Base-by-base conservation (phyloP, 805 yeast genomes). In the Blastobotrys americana region DNA sequence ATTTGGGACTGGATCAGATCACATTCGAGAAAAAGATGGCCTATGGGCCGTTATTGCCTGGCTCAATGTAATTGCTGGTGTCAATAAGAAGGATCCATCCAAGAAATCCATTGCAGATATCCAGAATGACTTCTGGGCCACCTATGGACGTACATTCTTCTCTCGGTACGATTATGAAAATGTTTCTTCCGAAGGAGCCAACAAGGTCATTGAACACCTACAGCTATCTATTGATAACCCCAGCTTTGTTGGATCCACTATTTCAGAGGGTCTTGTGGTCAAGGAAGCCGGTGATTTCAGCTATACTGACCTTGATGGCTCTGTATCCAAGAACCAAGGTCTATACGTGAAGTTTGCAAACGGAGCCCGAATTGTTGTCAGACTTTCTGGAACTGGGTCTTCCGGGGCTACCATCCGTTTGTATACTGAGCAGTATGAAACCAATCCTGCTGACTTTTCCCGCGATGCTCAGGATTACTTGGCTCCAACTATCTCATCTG, bases 21-120 rank as follows among this genome's bases (percentile, higher is more conserved):
- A 90, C 62, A 84, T 93, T 53, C 83, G 98, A 64, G 98, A 90
- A 66, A 90, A 90, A 66, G 98, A 90, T 67, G 98, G 98, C 49
- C 67, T 90, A 49, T 90, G 98, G 98, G 97, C 97, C 31, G 78
- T 90, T 58, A 77, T 87, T 50, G 97, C 97, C 4, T 90, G 98
- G 98, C 76, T 93, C 60, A 93, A 93, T 59, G 87, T 90, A 44
- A 74, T 90, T 59, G 97, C 97, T 19, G 86, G 82, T 38, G 88
- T 83, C 63, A 78, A 79, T 57, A 54, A 65, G 50, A 70, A 74
- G 56, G 60, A 68, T 42, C 72, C 80, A 59, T 83, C 86, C 41
- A 71, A 68, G 39, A 82, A 84, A 19, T 76, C 93, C 22, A 87
- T 90, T 56, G 77, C 78, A 53, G 74, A 77, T 34, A 90, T 90